Base-by-base conservation (phyloP, 1,284 basidiomycete species). In the Lignosus rhinocerotis region DNA sequence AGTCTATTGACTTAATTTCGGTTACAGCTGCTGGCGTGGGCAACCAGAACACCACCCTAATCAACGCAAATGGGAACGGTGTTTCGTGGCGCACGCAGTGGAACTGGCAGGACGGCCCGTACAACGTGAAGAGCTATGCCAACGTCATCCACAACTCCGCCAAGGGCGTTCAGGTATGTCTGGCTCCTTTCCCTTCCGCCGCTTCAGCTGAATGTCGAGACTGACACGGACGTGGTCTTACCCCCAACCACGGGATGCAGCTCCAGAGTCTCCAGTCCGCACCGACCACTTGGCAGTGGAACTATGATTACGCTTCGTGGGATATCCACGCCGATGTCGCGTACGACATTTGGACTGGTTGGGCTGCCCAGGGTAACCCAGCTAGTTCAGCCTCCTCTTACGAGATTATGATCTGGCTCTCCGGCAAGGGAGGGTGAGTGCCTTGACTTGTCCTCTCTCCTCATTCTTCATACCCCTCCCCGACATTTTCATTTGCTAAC, bases 401-500 rank as follows among this genome's bases (percentile, higher is more conserved):
- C 62, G 83, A 84, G 66, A 83, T 84, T 58, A 85, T 85, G 83
- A 83, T 85, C 58, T 85, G 83, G 83, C 77, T 85, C n/a, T 84
- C 83, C 50, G 78, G 81, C 42, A 74, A 76, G n/a, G 83, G 83
- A 68, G 80, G 80, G 83, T 84, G 67, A 45, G 72, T 58, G 63
- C 42, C 33, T 14, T 39, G 7, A 11, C 36, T 39, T 17, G 6
- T 43, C n/a, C 19, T 21, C 19, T 17, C 41, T 17, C 19, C 41
- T 19, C 17, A 19, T 7, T 17, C 10, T 19, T 19, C 41, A 19
- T 43, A 11, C 25, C 25, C 25, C 25, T 25, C 25, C 25, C 25
- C 25, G 25, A 25, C 25, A 25, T 25, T 25, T 25, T 25, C 25
- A 25, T 4, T 4, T 25, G 25, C 25, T 25, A 25, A 25, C 25